Percentiles rank a stretch among this genome's conserved stretches.
These are phyloP conservation scores for Saccharomycopsis oosterbeekiorum DNA, from an alignment of 805 yeast species.

Conservation along the genomic window DNA sequence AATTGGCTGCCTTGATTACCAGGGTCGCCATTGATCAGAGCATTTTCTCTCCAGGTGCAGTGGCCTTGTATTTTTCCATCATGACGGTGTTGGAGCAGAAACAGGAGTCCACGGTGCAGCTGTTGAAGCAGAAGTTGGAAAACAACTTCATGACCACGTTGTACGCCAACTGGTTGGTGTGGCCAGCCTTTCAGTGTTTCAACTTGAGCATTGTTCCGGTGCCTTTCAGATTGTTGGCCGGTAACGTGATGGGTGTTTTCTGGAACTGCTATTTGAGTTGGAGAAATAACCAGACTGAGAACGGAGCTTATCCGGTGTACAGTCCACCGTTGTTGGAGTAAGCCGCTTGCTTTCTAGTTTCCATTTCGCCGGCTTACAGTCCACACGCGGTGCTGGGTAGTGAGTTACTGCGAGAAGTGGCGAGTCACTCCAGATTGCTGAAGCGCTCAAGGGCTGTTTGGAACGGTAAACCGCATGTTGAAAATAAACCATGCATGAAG, in stretches of 20 bases:
- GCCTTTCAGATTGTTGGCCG: constrained; percentile 55
- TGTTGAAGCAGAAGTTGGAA: constrained; percentile 34
- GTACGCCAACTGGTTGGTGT: constrained; percentile 67
- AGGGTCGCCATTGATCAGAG: constrained; percentile 66
- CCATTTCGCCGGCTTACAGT: too few relatives aligned
- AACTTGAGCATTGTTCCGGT: constrained; percentile 74
- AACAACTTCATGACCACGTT: constrained; percentile 60
- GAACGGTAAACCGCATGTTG: too few relatives aligned
- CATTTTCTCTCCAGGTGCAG: constrained; percentile 66
- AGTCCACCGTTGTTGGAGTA: constrained; percentile 15
- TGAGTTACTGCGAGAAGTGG: too few relatives aligned
- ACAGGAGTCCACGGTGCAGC: constrained; percentile 23
- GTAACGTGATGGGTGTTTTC: constrained; percentile 59
- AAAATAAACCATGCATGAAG: too few relatives aligned
- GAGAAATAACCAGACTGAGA: constrained; percentile 30
- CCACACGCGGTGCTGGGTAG: too few relatives aligned
- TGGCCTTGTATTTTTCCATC: constrained; percentile 60
- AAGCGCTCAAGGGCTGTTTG: too few relatives aligned
- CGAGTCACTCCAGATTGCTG: too few relatives aligned
- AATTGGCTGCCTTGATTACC: constrained; percentile 14
- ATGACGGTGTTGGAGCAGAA: constrained; percentile 61
- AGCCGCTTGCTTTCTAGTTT: neutral
- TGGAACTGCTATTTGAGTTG: constrained; percentile 79
- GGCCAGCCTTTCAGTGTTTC: constrained; percentile 80
- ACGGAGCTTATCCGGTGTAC: constrained; percentile 4